Percentiles rank a stretch among this genome's conserved stretches.
Conservation (phyloP, 73 alveolate genomes). For the Paramecium sonneborni region DNA sequence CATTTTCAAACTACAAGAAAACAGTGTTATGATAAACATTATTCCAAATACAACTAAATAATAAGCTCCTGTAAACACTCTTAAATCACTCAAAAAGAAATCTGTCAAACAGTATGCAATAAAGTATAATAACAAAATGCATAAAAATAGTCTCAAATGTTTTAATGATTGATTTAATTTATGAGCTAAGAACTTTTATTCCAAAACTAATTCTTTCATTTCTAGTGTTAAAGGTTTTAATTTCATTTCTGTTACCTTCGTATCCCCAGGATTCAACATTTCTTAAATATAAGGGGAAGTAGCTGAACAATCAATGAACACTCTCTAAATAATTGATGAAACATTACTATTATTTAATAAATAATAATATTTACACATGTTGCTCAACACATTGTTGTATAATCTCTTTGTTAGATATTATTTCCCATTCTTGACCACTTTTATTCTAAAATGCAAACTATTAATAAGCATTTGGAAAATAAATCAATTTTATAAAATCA, state of each 20-base stretch:
- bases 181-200: constrained; percentile 28
- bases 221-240: constrained; percentile 25
- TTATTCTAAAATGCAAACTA: constrained; percentile 32
- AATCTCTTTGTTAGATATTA: neutral
- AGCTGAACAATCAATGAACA: neutral
- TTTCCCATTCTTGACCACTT: neutral
- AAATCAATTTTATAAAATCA: neutral
- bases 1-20: neutral
- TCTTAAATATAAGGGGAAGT: constrained; percentile 22
- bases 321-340: neutral
- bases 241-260: constrained; percentile 63
- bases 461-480: constrained; percentile 25
- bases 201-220: constrained; percentile 41
- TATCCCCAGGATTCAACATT: constrained; percentile 66
- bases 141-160: neutral
- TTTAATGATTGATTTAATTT: neutral
- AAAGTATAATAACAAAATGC: neutral
- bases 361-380: neutral
- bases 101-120: constrained; percentile 40
- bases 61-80: constrained; percentile 16
- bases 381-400: neutral
- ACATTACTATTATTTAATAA: neutral
- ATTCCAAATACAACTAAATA: constrained; percentile 40
- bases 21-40: neutral
- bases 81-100: neutral